Evolutionary conservation across 805 yeast species (phyloP), one percentile per base, ranked within the genome.

Genomic region (Saccharomycopsis olivae): DNA sequence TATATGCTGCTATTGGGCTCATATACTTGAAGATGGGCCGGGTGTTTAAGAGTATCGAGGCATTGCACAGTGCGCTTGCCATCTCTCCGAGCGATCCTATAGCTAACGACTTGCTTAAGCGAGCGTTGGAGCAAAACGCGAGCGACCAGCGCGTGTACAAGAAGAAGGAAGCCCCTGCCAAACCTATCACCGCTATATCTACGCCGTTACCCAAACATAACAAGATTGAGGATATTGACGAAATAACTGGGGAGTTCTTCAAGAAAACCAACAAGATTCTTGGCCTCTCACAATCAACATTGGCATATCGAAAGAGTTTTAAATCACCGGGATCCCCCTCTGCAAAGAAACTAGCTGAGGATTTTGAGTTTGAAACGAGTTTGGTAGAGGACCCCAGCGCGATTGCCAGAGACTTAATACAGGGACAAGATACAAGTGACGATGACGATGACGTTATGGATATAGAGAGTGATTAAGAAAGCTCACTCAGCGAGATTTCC

Each of bases 1-100:
- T 85, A 3, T 72, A 80, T 47, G 70, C 96, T 1, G 85, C 97
- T 0, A 72, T 92, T 51, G 98, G 95, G 0, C 67, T 89, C 37
- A 75, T 88, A 2, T 68, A 86, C 53, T 65, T 92, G 53, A 85
- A 82, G 51, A 61, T 73, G 47, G 83, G 83, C 2, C 67, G 78
- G 40, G 51, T 66, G 17, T 64, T 66, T 37, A 74, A 73, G 47
- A 89, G 96, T 0, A 77, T 89, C 29, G 82, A 78, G 47, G 66
- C 71, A 23, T 63, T 92, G 39, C 96, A 89, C 55, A 77, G 73
- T 50, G 89, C 96, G 0, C 63, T 92, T 40, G 82, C 94, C 0
- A 60, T 88, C 3, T 60, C 75, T 8, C 88, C 95, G 1, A 70
- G 75, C 31, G 95, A 89, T 55, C 81, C 89, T 0, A 80, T 87